Evolutionary conservation across 148 eudicot genomes (phyloP).

Genomic region (Silene conica): DNA sequence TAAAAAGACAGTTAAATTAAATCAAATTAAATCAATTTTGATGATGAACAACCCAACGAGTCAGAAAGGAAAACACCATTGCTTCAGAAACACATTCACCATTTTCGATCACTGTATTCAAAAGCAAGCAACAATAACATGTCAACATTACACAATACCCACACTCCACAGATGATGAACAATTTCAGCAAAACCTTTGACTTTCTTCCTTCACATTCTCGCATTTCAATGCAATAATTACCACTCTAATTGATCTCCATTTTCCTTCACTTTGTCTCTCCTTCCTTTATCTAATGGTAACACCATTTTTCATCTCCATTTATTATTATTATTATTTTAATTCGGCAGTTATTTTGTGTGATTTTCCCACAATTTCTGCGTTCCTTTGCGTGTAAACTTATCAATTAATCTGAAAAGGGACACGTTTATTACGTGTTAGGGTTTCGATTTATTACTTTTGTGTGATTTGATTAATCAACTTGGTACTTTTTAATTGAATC

Average conservation of each 20-base stretch:
- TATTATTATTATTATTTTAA: no score
- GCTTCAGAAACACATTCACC: neutral
- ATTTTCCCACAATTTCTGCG: neutral
- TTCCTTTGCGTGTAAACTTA: slow-evolving; percentile 51
- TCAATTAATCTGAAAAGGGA: slow-evolving; percentile 9
- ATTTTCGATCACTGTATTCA: no score
- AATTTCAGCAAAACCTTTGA: slow-evolving; percentile 20
- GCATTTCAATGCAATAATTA: no score
- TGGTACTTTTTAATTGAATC: neutral
- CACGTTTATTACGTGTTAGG: slow-evolving; percentile 23
- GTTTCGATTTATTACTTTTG: neutral
- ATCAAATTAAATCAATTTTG: no score
- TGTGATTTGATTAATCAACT: slow-evolving; percentile 11
- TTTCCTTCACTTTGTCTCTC: neutral
- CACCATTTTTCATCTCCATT: no score
- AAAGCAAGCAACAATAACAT: no score
- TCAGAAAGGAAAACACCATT: neutral
- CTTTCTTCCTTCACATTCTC: slow-evolving; percentile 12
- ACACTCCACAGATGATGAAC: neutral
- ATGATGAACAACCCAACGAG: no score
- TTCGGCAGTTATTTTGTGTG: no score
- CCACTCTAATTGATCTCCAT: no score
- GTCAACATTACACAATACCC: no score
- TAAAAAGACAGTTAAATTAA: no score
- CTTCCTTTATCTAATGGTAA: slow-evolving; percentile 12